Evolutionary conservation across 305 asterid species (phyloP).

Genomic region (Rubia peregrina): DNA sequence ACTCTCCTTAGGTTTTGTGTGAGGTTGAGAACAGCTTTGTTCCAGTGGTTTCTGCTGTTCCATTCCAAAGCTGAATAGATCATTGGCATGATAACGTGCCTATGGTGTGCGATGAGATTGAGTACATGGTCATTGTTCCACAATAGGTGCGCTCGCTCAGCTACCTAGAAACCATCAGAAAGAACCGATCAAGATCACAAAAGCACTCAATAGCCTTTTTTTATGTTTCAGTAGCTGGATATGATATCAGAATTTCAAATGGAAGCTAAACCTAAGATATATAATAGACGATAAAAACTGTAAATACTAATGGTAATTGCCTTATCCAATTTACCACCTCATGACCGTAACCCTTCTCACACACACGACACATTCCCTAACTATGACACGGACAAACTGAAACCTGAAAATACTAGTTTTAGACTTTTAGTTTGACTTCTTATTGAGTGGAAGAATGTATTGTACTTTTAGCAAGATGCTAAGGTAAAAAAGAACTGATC

Average conservation of each 20-base stretch:
- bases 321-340: neutral
- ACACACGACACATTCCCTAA: neutral
- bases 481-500: neutral
- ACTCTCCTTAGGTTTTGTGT: conserved; percentile 68
- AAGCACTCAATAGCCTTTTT: neutral
- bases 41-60: conserved; percentile 79
- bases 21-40: conserved; percentile 68
- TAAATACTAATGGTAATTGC: neutral
- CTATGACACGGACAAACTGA: neutral
- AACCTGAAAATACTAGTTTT: neutral
- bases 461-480: neutral
- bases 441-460: neutral
- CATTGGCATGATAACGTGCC: conserved; percentile 67
- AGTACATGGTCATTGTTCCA: conserved; percentile 79
- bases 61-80: conserved; percentile 66
- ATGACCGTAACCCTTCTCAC: neutral
- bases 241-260: neutral
- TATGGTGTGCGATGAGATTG: conserved; percentile 58
- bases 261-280: neutral
- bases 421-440: neutral
- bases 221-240: neutral
- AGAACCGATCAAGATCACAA: neutral
- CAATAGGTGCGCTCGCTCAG: conserved; percentile 84
- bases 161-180: conserved; percentile 47
- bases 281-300: neutral